Conservation (phyloP, 306 rosid genomes). For the Mucuna pruriens region DNA sequence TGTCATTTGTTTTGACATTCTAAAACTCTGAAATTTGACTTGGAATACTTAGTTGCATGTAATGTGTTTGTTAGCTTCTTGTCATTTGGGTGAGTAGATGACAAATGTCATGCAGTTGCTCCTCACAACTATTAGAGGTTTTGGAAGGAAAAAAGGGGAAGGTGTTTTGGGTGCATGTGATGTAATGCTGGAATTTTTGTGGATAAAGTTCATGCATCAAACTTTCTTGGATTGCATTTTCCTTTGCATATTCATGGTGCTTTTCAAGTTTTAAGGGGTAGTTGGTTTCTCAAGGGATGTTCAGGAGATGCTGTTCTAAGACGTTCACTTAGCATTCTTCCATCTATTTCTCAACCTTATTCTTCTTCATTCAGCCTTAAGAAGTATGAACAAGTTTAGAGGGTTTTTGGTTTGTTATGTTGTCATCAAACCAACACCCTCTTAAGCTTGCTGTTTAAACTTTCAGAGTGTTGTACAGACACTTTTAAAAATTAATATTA, state of each 20-base stretch:
- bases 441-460: constrained; percentile 3
- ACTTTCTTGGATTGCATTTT: neutral
- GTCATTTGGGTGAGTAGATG: too few relatives aligned
- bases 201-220: too few relatives aligned
- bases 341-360: constrained; percentile 20
- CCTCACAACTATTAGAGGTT: too few relatives aligned
- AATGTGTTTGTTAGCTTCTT: too few relatives aligned
- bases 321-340: neutral
- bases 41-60: too few relatives aligned
- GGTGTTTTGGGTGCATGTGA: too few relatives aligned
- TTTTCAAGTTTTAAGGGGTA: neutral
- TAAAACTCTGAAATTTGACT: too few relatives aligned
- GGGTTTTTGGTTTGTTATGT: constrained; percentile 18
- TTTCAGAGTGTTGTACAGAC: constrained; percentile 14
- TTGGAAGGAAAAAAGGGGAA: too few relatives aligned
- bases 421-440: neutral
- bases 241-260: neutral
- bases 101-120: too few relatives aligned
- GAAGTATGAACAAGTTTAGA: neutral
- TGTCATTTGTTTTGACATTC: too few relatives aligned
- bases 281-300: neutral
- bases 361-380: neutral
- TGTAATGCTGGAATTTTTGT: too few relatives aligned
- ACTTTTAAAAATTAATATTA: constrained; percentile 9
- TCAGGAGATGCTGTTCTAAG: neutral